These are phyloP conservation scores for Penicillium sp. DNA, from an alignment of 2,329 filamentous ascomycete species.

Conservation along the genomic window DNA sequence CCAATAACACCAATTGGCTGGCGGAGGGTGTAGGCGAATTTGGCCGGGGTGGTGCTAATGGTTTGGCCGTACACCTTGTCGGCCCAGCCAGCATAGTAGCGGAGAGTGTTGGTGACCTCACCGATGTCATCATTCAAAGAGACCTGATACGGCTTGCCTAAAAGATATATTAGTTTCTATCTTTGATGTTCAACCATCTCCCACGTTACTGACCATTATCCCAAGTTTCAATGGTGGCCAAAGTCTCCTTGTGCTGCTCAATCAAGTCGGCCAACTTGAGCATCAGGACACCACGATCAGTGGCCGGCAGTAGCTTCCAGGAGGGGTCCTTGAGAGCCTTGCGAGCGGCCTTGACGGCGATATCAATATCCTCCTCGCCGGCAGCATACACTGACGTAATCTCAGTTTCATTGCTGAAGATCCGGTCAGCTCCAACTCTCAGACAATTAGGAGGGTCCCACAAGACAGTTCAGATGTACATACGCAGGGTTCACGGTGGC, in stretches of 20 bases:
- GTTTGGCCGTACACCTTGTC: constrained; percentile 91
- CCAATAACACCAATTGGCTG: constrained; percentile 81
- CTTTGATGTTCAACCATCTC: neutral
- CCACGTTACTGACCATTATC: constrained; percentile 66
- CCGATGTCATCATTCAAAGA: constrained; percentile 66
- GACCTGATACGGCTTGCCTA: constrained; percentile 46
- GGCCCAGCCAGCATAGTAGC: constrained; percentile 88
- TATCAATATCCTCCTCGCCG: constrained; percentile 36
- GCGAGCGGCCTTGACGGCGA: constrained; percentile 36
- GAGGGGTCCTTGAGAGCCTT: constrained; percentile 39
- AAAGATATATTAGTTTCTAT: constrained; percentile 7
- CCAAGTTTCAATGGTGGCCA: constrained; percentile 71
- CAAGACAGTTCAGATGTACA: constrained; percentile 12
- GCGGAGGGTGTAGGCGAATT: constrained; percentile 78
- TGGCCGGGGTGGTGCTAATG: constrained; percentile 57
- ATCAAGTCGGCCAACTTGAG: constrained; percentile 69
- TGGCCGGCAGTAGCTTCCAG: constrained; percentile 40
- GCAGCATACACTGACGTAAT: constrained; percentile 69
- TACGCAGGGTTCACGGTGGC: constrained; percentile 66
- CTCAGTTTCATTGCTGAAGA: constrained; percentile 60
- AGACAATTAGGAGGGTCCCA: neutral
- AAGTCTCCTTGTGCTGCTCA: constrained; percentile 60
- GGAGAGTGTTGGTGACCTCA: constrained; percentile 67
- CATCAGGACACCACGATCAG: constrained; percentile 67
- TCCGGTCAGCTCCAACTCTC: constrained; percentile 14